A percentile compares a stretch with the other conserved stretches of the same genome.
Evolutionary conservation across 1,284 basidiomycete genomes (phyloP).

Genomic region (Dichomitus squalens): DNA sequence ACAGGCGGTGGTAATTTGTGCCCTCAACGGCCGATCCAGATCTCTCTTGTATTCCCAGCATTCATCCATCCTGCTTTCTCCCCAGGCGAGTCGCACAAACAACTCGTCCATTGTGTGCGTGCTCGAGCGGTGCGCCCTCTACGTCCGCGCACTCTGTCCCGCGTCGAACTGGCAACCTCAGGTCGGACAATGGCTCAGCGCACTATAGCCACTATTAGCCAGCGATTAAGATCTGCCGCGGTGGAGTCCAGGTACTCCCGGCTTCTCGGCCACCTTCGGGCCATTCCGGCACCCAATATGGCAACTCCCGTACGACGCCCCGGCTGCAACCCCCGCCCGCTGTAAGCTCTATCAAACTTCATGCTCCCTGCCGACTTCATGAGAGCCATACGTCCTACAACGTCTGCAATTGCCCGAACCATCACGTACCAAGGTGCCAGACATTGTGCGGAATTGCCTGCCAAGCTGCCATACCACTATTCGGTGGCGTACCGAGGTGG

Average conservation of each 20-base stretch:
- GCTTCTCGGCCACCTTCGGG: not conserved
- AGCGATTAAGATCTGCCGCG: not conserved
- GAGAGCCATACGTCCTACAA: not conserved
- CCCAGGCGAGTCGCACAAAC: not conserved
- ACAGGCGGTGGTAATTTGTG: conserved; percentile 5
- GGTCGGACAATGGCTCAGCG: not conserved
- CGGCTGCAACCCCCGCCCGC: not conserved
- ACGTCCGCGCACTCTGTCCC: not conserved
- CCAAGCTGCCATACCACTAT: not conserved
- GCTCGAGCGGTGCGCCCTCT: no score
- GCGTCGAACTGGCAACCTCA: not conserved
- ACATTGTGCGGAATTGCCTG: not conserved
- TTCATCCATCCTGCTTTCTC: not conserved
- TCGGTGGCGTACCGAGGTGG: not conserved
- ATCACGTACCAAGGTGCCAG: not conserved
- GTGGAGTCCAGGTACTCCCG: no score
- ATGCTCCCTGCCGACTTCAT: no score
- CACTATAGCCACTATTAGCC: no score
- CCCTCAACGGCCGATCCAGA: conserved; percentile 1
- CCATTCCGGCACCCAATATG: not conserved
- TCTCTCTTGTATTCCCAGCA: not conserved
- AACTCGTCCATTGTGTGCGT: not conserved
- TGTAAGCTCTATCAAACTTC: not conserved
- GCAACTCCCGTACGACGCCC: not conserved
- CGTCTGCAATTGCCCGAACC: not conserved